A percentile compares a stretch with the other conserved stretches of the same genome.
phyloP scores from a whole-genome alignment of 176 grass and related monocot species.

The Carex kokanica region DNA sequence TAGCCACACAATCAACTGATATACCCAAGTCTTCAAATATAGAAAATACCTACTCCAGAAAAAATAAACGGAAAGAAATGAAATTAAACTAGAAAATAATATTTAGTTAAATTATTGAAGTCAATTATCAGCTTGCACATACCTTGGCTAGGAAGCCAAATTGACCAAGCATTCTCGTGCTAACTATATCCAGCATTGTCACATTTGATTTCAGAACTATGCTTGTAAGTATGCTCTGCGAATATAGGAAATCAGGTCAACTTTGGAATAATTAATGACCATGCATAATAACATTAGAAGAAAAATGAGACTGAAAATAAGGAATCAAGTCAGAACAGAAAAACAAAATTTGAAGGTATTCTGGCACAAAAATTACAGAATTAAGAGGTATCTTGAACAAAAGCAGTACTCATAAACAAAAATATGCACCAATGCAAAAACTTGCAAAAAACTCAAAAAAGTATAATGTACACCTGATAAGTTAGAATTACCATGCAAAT shows the following conservation, averaged over 20 bases:
- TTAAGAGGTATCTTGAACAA: neutral
- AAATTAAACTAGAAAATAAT: neutral
- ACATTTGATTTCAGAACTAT: slow-evolving; percentile 98
- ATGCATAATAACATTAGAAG: neutral
- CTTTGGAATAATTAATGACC: neutral
- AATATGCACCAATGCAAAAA: neutral
- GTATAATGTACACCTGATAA: neutral
- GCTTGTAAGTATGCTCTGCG: slow-evolving; percentile 82
- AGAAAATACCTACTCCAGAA: slow-evolving; percentile 69
- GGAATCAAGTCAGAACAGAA: neutral
- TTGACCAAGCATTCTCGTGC: slow-evolving; percentile 93
- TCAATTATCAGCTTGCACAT: neutral
- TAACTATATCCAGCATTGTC: slow-evolving; percentile 95
- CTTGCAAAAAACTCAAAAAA: neutral
- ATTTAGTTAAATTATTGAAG: neutral
- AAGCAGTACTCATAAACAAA: neutral
- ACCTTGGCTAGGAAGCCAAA: slow-evolving; percentile 96
- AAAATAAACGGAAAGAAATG: neutral
- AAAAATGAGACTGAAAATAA: neutral
- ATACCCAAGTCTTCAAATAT: slow-evolving; percentile 98
- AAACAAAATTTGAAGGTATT: neutral
- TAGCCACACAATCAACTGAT: slow-evolving; percentile 91
- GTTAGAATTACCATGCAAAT: neutral
- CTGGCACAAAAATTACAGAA: neutral
- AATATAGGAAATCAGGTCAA: slow-evolving; percentile 5